phyloP scores from a whole-genome alignment of 345 rosid species.

The Alliaria petiolata region DNA sequence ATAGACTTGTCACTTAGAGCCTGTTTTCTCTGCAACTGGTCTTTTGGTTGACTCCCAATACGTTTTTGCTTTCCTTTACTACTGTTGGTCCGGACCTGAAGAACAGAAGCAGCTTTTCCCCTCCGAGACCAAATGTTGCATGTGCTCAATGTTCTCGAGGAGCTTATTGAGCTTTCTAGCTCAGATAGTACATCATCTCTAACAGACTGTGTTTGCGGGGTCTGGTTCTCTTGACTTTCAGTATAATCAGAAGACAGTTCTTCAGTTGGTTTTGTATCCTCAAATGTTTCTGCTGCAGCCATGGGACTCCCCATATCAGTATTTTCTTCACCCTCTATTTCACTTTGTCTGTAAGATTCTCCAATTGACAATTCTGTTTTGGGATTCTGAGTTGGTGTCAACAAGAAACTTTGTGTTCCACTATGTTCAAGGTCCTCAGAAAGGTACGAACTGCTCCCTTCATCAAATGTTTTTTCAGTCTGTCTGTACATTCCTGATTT shows the following conservation, averaged over 20 bases:
- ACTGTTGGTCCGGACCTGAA: conserved; percentile 55
- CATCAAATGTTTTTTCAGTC: not conserved
- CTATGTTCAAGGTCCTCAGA: conserved; percentile 17
- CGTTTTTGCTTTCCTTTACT: conserved; percentile 37
- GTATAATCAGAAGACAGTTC: conserved; percentile 21
- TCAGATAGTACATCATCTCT: conserved; percentile 26
- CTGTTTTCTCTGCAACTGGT: conserved; percentile 30
- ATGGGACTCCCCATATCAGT: conserved; percentile 17
- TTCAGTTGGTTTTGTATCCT: conserved; percentile 26
- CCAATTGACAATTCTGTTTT: not conserved
- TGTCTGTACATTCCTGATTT: not conserved
- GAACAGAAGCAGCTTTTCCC: conserved; percentile 55
- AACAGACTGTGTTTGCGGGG: conserved; percentile 30
- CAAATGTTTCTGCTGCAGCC: conserved; percentile 39
- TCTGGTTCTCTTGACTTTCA: conserved; percentile 37
- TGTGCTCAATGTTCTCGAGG: conserved; percentile 27
- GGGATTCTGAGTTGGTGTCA: conserved; percentile 9
- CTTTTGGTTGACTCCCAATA: conserved; percentile 24
- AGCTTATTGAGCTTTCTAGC: conserved; percentile 36
- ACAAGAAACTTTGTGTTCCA: conserved; percentile 4
- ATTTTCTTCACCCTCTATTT: conserved; percentile 11
- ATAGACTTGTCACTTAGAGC: too few relatives aligned
- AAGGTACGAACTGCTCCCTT: conserved; percentile 5
- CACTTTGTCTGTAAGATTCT: conserved; percentile 11
- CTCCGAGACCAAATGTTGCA: conserved; percentile 72